Conservation (phyloP, 1,284 basidiomycete species). For the Malassezia obtusa region DNA sequence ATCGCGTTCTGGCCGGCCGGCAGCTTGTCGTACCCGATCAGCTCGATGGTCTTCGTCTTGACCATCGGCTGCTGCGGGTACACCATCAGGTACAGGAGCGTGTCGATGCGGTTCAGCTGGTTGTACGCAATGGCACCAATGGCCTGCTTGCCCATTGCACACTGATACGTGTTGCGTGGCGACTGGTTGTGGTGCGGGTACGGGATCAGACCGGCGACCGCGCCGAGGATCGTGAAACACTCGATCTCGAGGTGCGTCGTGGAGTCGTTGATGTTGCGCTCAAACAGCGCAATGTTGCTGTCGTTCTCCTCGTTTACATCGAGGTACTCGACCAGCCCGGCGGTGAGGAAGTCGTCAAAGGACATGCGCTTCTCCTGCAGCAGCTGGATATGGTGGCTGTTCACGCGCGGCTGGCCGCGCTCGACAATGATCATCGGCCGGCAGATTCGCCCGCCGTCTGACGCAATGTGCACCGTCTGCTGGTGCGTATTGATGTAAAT, state of each 20-base stretch:
- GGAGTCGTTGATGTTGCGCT: conserved; percentile 64
- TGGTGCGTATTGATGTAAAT: conserved; percentile 96
- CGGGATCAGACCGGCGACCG: conserved; percentile 93
- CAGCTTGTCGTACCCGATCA: conserved; percentile 89
- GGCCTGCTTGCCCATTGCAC: conserved; percentile 99
- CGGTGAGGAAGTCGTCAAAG: conserved; percentile 88
- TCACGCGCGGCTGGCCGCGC: conserved; percentile 66
- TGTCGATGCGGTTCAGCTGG: conserved; percentile 95
- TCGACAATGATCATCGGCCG: conserved; percentile 97
- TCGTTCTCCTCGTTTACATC: conserved; percentile 99
- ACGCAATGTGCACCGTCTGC: conserved; percentile 86
- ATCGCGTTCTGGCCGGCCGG: conserved; percentile 98
- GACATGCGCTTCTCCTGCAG: conserved; percentile 68
- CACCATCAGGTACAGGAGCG: conserved; percentile 93
- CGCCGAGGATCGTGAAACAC: conserved; percentile 93
- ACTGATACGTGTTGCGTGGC: conserved; percentile 94
- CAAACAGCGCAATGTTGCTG: conserved; percentile 89
- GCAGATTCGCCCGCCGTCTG: conserved; percentile 95
- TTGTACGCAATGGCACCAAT: conserved; percentile 99
- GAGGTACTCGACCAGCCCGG: conserved; percentile 96
- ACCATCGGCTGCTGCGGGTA: conserved; percentile 99
- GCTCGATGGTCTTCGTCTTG: conserved; percentile 80
- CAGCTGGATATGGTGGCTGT: conserved; percentile 66
- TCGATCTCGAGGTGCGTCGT: conserved; percentile 96
- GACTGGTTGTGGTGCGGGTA: conserved; percentile 99